Evolutionary conservation across 2,329 filamentous ascomycete species (phyloP), one percentile per base, ranked within the genome.

Genomic region (Fusarium tricinctum): DNA sequence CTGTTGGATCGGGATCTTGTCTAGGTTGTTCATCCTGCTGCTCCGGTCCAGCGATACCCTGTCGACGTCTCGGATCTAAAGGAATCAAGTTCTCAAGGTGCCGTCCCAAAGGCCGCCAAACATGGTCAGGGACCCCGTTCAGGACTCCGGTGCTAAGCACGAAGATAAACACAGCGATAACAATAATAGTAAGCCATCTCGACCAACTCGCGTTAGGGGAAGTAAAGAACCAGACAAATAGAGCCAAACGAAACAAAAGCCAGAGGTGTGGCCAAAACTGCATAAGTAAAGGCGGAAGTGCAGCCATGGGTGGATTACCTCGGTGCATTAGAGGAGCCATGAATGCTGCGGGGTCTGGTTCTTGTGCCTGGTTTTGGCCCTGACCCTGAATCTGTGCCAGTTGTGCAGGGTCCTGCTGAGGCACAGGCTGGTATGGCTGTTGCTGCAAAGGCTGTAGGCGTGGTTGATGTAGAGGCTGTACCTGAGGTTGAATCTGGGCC

Each of bases 201-300:
- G 83, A 83, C 87, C 87, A 90, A 71, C 83, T 89, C 3, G 84
- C 81, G 44, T 83, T 82, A 0, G 85, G 84, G 12, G 84, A 83
- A 1, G 88, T 89, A 63, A 91, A 90, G 77, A 89, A 88, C 86
- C 87, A 91, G 14, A 90, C 83, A 73, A 91, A 89, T 8, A 87
- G 77, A 13, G 82, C 80, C 10, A 91, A 77, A 9, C 88, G 84
- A 35, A 88, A 78, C 2, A 89, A 69, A 51, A 90, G 81, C 88
- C 88, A 91, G 28, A 91, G 74, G 52, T 89, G 84, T n/a, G 87
- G 87, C 81, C 85, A 86, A n/a, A 87, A 54, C 17, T 76, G 75
- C 53, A 78, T 63, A 8, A 81, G 53, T 14, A 80, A 43, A 22
- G 76, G 75, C 6, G 77, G 77, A 9, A 80, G 40, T 9, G 74